phyloP scores from a whole-genome alignment of 2,329 filamentous ascomycete species.

The Mollisiaceae sp. region DNA sequence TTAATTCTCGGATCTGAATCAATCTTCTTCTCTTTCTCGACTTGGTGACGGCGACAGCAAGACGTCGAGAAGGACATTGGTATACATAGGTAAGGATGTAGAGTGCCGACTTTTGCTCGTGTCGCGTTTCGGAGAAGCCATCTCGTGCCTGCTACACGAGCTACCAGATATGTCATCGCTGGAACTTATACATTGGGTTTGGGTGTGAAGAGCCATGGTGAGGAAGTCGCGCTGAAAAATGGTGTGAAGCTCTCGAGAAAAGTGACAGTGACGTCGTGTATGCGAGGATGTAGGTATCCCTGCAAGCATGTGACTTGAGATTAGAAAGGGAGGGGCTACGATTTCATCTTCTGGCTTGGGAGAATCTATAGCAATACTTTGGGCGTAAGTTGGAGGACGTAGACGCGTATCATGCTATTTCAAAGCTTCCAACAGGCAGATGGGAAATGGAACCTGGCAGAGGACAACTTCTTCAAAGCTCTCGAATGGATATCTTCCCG shows the following conservation, averaged over 20 bases:
- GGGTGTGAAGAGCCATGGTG: conserved; percentile 27
- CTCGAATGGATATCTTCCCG: conserved; percentile 33
- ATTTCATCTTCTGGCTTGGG: not conserved
- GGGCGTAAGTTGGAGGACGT: not conserved
- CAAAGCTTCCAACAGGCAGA: not conserved
- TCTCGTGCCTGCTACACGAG: conserved; percentile 38
- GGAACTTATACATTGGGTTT: conserved; percentile 35
- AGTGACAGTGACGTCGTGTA: conserved; percentile 33
- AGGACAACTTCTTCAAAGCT: conserved; percentile 1
- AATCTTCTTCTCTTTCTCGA: not conserved
- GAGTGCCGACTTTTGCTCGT: conserved; percentile 14
- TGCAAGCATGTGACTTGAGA: conserved; percentile 33
- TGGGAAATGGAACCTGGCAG: not conserved
- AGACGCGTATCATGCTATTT: not conserved
- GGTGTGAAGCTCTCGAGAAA: conserved; percentile 18
- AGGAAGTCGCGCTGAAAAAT: conserved; percentile 27
- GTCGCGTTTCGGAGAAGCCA: conserved; percentile 32
- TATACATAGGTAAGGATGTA: conserved; percentile 14
- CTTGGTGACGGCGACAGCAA: conserved; percentile 9
- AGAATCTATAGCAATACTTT: not conserved
- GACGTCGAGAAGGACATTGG: conserved; percentile 22
- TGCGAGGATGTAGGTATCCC: no score
- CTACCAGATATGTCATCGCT: conserved; percentile 38
- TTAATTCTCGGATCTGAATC: conserved; percentile 53
- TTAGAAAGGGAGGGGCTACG: not conserved